Base-by-base conservation (phyloP, 495 filamentous ascomycete species). In the Daldinia childiae region DNA sequence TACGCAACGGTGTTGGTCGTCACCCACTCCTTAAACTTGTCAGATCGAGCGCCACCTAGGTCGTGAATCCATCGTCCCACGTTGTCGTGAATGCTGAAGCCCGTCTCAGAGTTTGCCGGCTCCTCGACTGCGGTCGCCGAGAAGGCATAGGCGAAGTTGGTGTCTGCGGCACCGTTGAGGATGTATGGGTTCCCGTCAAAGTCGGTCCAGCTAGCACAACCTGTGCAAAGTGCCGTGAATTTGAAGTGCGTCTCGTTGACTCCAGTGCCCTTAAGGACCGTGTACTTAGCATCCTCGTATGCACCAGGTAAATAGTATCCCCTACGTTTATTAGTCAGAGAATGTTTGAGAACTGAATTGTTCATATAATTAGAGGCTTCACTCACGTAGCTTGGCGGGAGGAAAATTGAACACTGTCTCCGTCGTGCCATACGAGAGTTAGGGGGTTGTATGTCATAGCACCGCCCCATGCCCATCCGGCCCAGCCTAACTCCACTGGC, bases 361-460 rank as follows among this genome's bases (percentile, higher is more conserved):
- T 15, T 43, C 15, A 24, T n/a, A 50, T 19, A 17, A 7, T 17
- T 6, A 8, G 21, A 32, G 26, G 15, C 6, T 17, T 48, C 19
- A 80, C 82, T 54, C 71, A 84, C 82, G 80, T 80, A 43, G 82
- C 82, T 62, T 82, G 79, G 39, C 82, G 74, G 7, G 82, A 76
- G 9, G 81, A 80, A 41, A 80, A 39, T 4, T 77, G 75, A 19
- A 81, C 80, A 19, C 76, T 73, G 29, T 74, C 64, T 8, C 81
- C 82, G 41, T 84, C 79, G 21, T 74, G 74, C 82, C 82, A 84
- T 15, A 75, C 78, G 21, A 84, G 73, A 36, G 80, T 78, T 15
- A 84, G 69, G 1, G 82, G 82, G 71, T 83, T 82, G 73, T 84
- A 84, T 3, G 80, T 81, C 82, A 83, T 83, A 45, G 78, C 62